phyloP scores from a whole-genome alignment of 176 grass and related monocot genomes.

The Rhynchospora tenuis region DNA sequence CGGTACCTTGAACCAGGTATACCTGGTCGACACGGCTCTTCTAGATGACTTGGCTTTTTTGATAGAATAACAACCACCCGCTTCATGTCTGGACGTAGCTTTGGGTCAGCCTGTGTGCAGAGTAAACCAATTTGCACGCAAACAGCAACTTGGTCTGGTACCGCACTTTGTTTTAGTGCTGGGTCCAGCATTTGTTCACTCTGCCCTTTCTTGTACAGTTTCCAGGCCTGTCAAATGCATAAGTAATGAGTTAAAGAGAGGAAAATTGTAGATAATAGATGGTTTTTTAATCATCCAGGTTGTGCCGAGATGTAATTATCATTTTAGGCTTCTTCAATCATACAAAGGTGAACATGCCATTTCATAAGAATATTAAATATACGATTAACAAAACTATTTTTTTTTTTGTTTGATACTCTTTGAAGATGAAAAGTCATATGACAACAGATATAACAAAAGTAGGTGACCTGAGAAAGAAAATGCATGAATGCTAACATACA shows the following conservation, averaged over 20 bases:
- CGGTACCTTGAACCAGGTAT: constrained; percentile 48
- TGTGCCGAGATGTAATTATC: background rate
- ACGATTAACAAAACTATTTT: background rate
- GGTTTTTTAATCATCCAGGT: background rate
- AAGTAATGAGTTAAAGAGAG: background rate
- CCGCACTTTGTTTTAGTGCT: constrained; percentile 33
- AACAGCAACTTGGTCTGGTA: constrained; percentile 54
- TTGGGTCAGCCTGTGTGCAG: constrained; percentile 70
- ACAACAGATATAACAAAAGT: background rate
- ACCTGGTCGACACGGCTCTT: constrained; percentile 67
- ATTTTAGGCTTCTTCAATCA: background rate
- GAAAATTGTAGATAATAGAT: background rate
- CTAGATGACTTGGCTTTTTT: constrained; percentile 60
- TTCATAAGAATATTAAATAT: background rate
- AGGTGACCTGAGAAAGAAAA: background rate
- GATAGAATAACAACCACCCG: constrained; percentile 70
- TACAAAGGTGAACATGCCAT: background rate
- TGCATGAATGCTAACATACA: background rate
- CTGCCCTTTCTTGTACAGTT: constrained; percentile 60
- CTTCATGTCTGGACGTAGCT: constrained; percentile 85
- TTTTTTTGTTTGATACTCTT: background rate
- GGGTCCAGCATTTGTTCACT: constrained; percentile 66
- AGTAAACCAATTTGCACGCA: constrained; percentile 73
- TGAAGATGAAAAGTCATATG: background rate
- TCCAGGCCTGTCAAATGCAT: constrained; percentile 50